phyloP scores from a whole-genome alignment of 2,329 filamentous ascomycete species.

The Penicillium sp. region DNA sequence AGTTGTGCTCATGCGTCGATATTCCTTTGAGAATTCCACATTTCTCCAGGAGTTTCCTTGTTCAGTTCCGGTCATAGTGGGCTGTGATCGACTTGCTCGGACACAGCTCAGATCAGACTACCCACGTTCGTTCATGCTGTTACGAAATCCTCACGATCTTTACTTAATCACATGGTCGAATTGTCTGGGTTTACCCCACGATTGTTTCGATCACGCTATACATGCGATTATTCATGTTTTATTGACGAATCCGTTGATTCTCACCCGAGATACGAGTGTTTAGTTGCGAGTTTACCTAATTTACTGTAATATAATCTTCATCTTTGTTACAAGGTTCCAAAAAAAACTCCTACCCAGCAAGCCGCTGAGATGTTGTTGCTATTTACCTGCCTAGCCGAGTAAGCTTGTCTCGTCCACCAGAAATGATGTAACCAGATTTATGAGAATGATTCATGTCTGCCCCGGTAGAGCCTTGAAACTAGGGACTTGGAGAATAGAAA shows the following conservation, averaged over 20 bases:
- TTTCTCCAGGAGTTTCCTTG: constrained; percentile 6
- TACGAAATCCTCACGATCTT: constrained; percentile 26
- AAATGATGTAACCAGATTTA: no score
- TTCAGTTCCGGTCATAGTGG: not conserved
- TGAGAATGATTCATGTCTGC: no score
- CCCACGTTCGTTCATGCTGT: constrained; percentile 21
- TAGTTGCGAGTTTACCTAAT: constrained; percentile 8
- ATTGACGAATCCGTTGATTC: constrained; percentile 15
- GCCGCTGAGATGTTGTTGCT: no score
- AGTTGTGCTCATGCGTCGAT: constrained; percentile 14
- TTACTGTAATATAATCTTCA: constrained; percentile 28
- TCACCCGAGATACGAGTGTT: not conserved
- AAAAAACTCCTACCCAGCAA: no score
- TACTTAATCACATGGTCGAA: constrained; percentile 9
- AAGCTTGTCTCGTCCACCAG: no score
- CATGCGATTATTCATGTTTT: constrained; percentile 8
- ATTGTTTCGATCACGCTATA: not conserved
- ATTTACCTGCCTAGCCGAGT: no score
- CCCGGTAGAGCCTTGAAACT: no score
- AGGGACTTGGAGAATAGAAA: no score
- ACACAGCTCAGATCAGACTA: constrained; percentile 1
- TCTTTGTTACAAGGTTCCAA: not conserved
- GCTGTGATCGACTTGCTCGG: not conserved
- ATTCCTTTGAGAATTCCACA: constrained; percentile 8
- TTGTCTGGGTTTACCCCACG: not conserved